phyloP scores from a whole-genome alignment of 495 filamentous ascomycete genomes.

The Penicillium nucicola region DNA sequence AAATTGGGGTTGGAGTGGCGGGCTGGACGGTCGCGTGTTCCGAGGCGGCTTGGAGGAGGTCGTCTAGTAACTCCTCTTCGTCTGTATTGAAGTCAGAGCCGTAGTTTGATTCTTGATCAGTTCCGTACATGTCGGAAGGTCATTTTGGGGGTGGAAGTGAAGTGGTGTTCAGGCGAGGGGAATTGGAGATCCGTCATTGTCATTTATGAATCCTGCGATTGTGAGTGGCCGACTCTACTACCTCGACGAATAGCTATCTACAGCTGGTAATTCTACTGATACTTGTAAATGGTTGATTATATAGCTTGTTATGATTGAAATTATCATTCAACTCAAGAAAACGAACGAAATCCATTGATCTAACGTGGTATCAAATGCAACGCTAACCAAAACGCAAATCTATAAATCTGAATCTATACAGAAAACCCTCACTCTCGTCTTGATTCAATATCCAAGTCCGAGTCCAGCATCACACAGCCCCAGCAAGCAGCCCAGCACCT shows the following conservation, averaged over 20 bases:
- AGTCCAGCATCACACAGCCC: constrained; percentile 21
- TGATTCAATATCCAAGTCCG: not conserved
- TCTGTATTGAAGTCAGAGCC: constrained; percentile 68
- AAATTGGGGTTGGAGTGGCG: constrained; percentile 4
- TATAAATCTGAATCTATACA: constrained; percentile 14
- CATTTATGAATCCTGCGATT: constrained; percentile 2
- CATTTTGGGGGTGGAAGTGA: constrained; percentile 28
- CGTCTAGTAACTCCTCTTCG: constrained; percentile 53
- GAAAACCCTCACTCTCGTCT: not conserved
- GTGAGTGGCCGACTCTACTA: not conserved
- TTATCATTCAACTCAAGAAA: not conserved
- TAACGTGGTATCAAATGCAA: constrained; percentile 22
- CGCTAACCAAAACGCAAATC: constrained; percentile 6
- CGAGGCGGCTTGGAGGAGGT: constrained; percentile 38
- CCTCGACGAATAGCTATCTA: not conserved
- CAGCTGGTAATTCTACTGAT: not conserved
- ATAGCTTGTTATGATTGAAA: no score
- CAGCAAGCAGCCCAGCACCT: constrained; percentile 9
- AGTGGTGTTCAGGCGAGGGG: not conserved
- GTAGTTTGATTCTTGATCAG: constrained; percentile 47
- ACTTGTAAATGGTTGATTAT: not conserved
- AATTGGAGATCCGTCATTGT: constrained; percentile 2
- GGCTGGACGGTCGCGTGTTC: constrained; percentile 21
- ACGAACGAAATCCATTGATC: constrained; percentile 12
- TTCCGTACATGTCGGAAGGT: constrained; percentile 28